Evolutionary conservation across 108 stramenopile genomes (phyloP).

Genomic region (Nitzschia sp.): DNA sequence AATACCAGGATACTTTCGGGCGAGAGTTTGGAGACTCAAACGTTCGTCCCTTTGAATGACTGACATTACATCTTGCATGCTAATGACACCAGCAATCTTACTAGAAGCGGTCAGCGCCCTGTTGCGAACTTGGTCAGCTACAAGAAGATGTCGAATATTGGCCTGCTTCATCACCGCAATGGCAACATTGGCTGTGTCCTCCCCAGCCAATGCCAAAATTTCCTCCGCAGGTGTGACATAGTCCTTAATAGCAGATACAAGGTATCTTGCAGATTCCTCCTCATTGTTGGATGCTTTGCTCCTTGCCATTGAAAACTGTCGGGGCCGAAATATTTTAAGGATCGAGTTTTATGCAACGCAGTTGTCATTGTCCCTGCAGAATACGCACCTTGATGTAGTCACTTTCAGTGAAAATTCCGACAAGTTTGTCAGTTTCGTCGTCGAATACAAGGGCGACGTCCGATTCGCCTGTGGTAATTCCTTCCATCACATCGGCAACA

Average conservation of each 20-base stretch:
- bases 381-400: slow-evolving; percentile 80
- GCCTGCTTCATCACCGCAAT: slow-evolving; percentile 76
- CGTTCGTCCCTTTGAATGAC: slow-evolving; percentile 82
- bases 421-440: slow-evolving; percentile 47
- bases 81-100: slow-evolving; percentile 70
- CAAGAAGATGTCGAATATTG: slow-evolving; percentile 73
- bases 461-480: slow-evolving; percentile 45
- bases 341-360: too few relatives aligned
- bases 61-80: slow-evolving; percentile 82
- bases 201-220: slow-evolving; percentile 52
- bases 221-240: slow-evolving; percentile 68
- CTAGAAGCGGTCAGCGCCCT: slow-evolving; percentile 17
- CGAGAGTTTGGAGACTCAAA: slow-evolving; percentile 58
- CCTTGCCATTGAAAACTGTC: slow-evolving; percentile 77
- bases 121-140: slow-evolving; percentile 51
- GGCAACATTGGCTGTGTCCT: slow-evolving; percentile 74
- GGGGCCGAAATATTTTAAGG: too few relatives aligned
- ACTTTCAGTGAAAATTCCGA: slow-evolving; percentile 91
- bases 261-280: slow-evolving; percentile 68
- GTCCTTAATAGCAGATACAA: slow-evolving; percentile 68
- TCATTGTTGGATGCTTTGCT: slow-evolving; percentile 52
- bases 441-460: slow-evolving; percentile 80
- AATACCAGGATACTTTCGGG: slow-evolving; percentile 73
- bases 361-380: too few relatives aligned
- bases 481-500: slow-evolving; percentile 82